phyloP scores from a whole-genome alignment of 2,329 filamentous ascomycete genomes.

The Nectriaceae sp. region DNA sequence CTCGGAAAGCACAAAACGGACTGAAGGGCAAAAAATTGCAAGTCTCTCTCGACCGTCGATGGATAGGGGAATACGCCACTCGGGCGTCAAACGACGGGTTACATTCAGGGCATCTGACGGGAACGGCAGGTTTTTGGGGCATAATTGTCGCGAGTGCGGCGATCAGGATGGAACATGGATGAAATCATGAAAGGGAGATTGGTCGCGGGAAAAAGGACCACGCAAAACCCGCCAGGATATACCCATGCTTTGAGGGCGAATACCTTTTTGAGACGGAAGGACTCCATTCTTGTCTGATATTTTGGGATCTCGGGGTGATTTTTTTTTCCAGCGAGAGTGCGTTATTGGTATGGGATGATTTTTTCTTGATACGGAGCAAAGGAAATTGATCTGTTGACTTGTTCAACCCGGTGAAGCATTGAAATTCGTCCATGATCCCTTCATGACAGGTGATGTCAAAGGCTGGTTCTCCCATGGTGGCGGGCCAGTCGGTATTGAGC shows the following conservation, averaged over 20 bases:
- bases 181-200: slow-evolving; percentile 21
- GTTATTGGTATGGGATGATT: slow-evolving; percentile 19
- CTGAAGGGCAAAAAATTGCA: slow-evolving; percentile 14
- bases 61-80: slow-evolving; percentile 19
- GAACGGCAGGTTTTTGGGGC: slow-evolving; percentile 8
- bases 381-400: slow-evolving; percentile 28
- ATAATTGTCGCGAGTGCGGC: slow-evolving; percentile 22
- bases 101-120: slow-evolving; percentile 15
- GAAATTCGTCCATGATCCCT: slow-evolving; percentile 3
- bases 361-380: slow-evolving; percentile 19
- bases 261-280: slow-evolving; percentile 30
- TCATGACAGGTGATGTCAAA: slow-evolving; percentile 21
- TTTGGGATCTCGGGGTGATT: slow-evolving; percentile 6
- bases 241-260: slow-evolving; percentile 29
- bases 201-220: slow-evolving; percentile 27
- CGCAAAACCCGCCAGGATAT: slow-evolving; percentile 30
- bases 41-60: slow-evolving; percentile 19
- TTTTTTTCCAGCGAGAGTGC: slow-evolving; percentile 5
- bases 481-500: slow-evolving; percentile 19
- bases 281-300: slow-evolving; percentile 26
- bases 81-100: slow-evolving; percentile 15
- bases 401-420: slow-evolving; percentile 4
- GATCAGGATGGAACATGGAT: slow-evolving; percentile 22
- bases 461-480: neutral
- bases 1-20: slow-evolving; percentile 8